Base-by-base conservation (phyloP, 2,329 filamentous ascomycete genomes). In the Akanthomyces dipterigenus region DNA sequence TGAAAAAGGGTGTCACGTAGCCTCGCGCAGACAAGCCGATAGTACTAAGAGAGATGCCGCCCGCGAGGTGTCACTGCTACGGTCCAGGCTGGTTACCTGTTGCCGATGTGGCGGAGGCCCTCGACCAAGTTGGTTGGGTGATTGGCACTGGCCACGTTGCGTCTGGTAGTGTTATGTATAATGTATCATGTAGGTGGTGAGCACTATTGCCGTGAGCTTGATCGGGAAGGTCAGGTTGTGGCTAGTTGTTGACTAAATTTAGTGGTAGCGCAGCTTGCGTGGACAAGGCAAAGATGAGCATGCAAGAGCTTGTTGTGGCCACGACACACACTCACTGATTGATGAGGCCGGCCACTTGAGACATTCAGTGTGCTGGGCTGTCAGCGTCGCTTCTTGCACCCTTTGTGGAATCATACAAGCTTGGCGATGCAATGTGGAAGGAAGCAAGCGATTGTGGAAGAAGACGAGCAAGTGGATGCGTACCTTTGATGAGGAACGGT, bases 91-190 rank as follows among this genome's bases (percentile, higher is more conserved):
- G 20, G 53, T 45, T 45, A 43, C 38, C 40, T 55, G n/a, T 36
- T 43, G 22, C 51, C 28, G 34, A 49, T 54, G 26, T 58, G 45
- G 34, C 8, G 45, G 46, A 36, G 20, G 12, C 36, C 22, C 9
- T 38, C 42, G n/a, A 24, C 40, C 24, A 31, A 45, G 31, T 14
- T n/a, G 22, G 43, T 45, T 48, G 14, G n/a, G 20, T n/a, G 49
- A 34, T 22, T 53, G 28, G 56, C 40, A 60, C 20, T 53, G 57
- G 49, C 49, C 57, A 60, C 57, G 57, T 60, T 60, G 57, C 57
- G 48, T 60, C 57, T 36, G 56, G 24, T 26, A n/a, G 51, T 11
- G n/a, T 24, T n/a, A n/a, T n/a, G n/a, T n/a, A n/a, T n/a, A n/a
- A n/a, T n/a, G n/a, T n/a, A n/a, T n/a, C n/a, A n/a, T n/a, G n/a